Conservation (phyloP, 2,329 filamentous ascomycete genomes). For the Myriangium duriaei region DNA sequence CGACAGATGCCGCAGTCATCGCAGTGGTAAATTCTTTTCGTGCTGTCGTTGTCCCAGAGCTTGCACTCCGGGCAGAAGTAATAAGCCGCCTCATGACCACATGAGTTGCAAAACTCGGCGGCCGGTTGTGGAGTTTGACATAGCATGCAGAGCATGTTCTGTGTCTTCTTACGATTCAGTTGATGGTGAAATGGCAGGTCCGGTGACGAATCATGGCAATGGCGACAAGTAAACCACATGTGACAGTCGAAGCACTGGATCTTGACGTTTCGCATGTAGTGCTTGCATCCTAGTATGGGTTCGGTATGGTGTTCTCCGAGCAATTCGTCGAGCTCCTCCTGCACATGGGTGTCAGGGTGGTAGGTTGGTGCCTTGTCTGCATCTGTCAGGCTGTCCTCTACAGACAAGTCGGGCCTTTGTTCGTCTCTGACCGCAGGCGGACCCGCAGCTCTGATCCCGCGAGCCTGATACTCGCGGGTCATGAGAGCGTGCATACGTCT, state of each 20-base stretch:
- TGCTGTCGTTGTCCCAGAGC: constrained; percentile 87
- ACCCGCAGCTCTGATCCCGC: constrained; percentile 1
- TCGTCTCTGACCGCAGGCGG: background rate
- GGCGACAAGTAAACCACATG: constrained; percentile 86
- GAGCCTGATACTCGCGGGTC: constrained; percentile 32
- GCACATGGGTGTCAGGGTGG: constrained; percentile 19
- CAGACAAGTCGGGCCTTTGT: background rate
- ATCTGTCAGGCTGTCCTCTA: constrained; percentile 17
- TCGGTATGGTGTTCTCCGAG: constrained; percentile 33
- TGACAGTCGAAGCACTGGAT: constrained; percentile 83
- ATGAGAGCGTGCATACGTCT: constrained; percentile 36
- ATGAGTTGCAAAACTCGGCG: constrained; percentile 63
- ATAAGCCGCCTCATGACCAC: constrained; percentile 63
- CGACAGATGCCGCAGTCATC: constrained; percentile 91
- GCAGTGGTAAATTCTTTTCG: constrained; percentile 92
- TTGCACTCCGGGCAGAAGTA: constrained; percentile 95
- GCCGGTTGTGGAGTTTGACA: constrained; percentile 77
- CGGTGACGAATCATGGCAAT: constrained; percentile 90
- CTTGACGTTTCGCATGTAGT: constrained; percentile 94
- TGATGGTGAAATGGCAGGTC: constrained; percentile 28
- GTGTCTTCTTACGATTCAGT: constrained; percentile 70
- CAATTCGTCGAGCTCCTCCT: constrained; percentile 25
- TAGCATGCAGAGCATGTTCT: constrained; percentile 95
- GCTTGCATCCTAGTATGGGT: constrained; percentile 61
- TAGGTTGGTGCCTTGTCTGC: constrained; percentile 23